A percentile compares a stretch with the other conserved stretches of the same genome.
Evolutionary conservation across 1,284 basidiomycete species (phyloP).

Genomic region (Rhodotorula mucilaginosa): DNA sequence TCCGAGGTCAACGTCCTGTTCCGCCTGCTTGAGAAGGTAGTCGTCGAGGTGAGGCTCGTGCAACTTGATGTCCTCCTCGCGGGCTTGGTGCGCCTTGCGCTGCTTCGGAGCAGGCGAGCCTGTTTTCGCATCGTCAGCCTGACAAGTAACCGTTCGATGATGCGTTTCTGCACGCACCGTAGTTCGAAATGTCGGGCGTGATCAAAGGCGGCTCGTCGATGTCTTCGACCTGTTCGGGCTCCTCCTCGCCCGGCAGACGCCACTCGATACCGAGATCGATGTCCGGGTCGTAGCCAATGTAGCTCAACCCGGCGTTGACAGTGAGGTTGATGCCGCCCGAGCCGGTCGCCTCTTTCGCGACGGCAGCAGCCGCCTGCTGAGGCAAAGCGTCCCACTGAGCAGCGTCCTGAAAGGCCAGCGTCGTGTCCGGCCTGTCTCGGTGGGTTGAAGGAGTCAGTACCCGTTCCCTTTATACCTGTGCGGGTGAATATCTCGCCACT

Average conservation of each 20-base stretch:
- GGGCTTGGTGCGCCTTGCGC: slow-evolving; percentile 20
- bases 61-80: slow-evolving; percentile 33
- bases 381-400: not conserved
- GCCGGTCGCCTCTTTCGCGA: not conserved
- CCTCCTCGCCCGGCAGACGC: slow-evolving; percentile 1
- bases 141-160: not conserved
- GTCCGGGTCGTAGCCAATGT: slow-evolving; percentile 24
- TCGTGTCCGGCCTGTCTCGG: slow-evolving; percentile 8
- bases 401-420: not conserved
- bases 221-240: not conserved
- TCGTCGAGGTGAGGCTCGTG: slow-evolving; percentile 37
- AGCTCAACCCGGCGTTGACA: slow-evolving; percentile 9
- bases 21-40: slow-evolving; percentile 11
- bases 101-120: not conserved
- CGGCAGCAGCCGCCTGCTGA: not conserved
- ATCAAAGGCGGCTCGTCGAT: slow-evolving; percentile 1
- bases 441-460: too few relatives aligned
- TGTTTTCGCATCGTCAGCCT: not conserved
- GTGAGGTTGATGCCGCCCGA: slow-evolving; percentile 16
- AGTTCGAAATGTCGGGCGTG: not conserved
- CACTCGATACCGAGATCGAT: slow-evolving; percentile 8
- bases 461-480: too few relatives aligned
- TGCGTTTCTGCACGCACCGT: not conserved
- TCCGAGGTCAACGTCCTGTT: not conserved
- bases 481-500: not conserved